Evolutionary conservation across 805 yeast genomes (phyloP).

Genomic region (Lipomyces kockii): DNA sequence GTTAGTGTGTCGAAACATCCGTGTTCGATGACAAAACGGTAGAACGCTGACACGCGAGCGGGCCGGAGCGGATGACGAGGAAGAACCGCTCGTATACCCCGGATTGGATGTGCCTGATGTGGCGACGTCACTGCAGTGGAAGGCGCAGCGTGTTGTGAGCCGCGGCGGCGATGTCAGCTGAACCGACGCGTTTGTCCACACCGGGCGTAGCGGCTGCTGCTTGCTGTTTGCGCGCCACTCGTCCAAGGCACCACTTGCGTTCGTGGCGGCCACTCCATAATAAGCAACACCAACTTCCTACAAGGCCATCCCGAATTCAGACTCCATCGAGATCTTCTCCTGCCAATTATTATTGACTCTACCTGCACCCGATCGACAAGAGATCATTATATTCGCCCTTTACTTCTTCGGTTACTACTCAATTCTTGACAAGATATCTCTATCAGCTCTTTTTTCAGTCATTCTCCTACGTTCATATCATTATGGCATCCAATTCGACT

Average conservation of each 20-base stretch:
- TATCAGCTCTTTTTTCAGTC: background rate
- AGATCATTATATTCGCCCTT: background rate
- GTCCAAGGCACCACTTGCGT: background rate
- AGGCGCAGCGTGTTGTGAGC: background rate
- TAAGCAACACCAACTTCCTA: background rate
- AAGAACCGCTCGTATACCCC: too few species aligned
- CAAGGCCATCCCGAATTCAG: background rate
- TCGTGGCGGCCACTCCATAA: background rate
- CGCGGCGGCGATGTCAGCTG: background rate
- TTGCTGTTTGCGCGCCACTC: background rate
- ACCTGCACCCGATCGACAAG: background rate
- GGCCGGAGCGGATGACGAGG: too few species aligned
- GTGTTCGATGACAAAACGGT: too few species aligned
- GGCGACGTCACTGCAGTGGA: too few species aligned
- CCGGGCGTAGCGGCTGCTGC: background rate
- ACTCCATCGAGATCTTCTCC: background rate
- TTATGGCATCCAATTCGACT: conserved; percentile 31
- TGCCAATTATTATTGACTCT: background rate
- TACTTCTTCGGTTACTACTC: background rate
- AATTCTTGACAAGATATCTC: background rate
- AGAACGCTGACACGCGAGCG: too few species aligned
- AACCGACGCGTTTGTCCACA: background rate
- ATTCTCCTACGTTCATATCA: background rate
- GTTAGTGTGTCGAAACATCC: too few species aligned
- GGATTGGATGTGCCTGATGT: too few species aligned